phyloP scores from a whole-genome alignment of 2,329 filamentous ascomycete genomes.

The Talaromyces rugulosus region DNA sequence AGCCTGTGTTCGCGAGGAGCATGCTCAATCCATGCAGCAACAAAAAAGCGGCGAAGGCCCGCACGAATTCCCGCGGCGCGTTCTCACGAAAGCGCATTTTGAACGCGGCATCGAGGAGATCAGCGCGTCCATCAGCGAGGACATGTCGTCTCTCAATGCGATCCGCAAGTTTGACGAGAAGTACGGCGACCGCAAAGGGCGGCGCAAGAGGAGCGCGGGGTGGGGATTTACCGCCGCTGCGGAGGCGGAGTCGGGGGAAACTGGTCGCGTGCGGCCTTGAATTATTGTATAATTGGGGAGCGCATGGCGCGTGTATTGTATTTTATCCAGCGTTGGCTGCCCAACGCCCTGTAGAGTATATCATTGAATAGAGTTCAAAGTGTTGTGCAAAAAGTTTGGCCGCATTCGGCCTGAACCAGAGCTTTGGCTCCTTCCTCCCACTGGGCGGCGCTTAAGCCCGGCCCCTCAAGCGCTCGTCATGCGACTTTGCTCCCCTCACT shows the following conservation, averaged over 20 bases:
- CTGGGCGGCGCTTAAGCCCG: neutral
- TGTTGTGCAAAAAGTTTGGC: neutral
- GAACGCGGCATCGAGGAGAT: conserved; percentile 83
- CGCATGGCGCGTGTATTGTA: neutral
- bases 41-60: conserved; percentile 29
- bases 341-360: too few species aligned
- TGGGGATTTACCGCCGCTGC: conserved; percentile 47
- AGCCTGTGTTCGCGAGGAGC: conserved; percentile 46
- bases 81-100: conserved; percentile 68
- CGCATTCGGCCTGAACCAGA: neutral
- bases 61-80: conserved; percentile 65
- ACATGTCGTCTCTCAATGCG: conserved; percentile 79
- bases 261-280: conserved; percentile 36
- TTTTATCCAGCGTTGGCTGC: neutral
- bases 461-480: neutral
- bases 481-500: neutral
- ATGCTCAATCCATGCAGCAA: conserved; percentile 34
- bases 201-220: conserved; percentile 54
- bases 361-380: neutral
- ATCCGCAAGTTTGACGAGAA: conserved; percentile 96
- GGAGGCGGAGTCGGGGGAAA: conserved; percentile 24
- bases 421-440: neutral
- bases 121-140: conserved; percentile 84
- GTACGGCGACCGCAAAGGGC: conserved; percentile 75
- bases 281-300: conserved; percentile 14